Conservation (phyloP, 768 basidiomycete species). For the Termitomyces sp. region DNA sequence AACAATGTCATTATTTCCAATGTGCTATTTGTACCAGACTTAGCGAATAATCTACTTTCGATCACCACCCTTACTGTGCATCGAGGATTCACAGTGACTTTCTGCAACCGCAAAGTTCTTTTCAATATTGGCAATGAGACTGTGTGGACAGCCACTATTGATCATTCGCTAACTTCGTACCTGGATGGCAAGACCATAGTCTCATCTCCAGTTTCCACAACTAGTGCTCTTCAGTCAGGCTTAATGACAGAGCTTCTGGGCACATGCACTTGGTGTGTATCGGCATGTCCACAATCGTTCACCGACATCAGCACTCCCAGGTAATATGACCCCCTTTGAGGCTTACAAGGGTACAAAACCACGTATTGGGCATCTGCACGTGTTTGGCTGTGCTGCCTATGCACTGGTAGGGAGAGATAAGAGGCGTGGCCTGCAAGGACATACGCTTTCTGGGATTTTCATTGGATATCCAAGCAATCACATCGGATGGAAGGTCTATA, state of each 20-base stretch:
- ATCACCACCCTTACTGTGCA: neutral
- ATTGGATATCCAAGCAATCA: conserved; percentile 21
- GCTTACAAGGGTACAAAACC: neutral
- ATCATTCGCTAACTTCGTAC: neutral
- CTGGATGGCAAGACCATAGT: neutral
- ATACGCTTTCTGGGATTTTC: conserved; percentile 21
- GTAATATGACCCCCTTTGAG: neutral
- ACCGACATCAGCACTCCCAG: neutral
- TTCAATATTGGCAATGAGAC: neutral
- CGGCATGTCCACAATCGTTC: neutral
- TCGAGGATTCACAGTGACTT: neutral
- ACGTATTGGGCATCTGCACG: neutral
- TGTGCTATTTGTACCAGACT: neutral
- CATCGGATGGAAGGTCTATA: conserved; percentile 23
- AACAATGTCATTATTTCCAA: neutral
- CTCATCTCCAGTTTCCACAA: neutral
- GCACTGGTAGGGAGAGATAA: conserved; percentile 26
- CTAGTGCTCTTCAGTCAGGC: neutral
- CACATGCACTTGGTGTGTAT: neutral
- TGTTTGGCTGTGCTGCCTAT: conserved; percentile 29
- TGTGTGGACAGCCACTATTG: neutral
- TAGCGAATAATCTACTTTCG: neutral
- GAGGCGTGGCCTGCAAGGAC: conserved; percentile 15
- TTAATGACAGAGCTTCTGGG: neutral
- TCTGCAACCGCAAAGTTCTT: neutral